Conservation (phyloP, 2,329 filamentous ascomycete species). For the Coleophoma crateriformis region DNA sequence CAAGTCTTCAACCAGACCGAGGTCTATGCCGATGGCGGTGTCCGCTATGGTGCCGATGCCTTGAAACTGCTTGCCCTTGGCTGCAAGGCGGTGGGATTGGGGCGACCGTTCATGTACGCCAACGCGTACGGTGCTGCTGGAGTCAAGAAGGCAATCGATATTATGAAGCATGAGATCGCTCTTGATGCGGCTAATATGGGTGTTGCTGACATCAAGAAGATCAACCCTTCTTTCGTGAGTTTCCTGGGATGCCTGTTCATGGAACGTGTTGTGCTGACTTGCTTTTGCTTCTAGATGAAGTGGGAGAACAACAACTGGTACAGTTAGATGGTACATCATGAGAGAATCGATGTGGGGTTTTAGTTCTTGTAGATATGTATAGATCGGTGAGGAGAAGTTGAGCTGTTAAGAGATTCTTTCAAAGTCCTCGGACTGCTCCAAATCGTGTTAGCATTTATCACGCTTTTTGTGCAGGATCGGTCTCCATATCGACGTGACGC, state of each 20-base stretch:
- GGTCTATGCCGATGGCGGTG: constrained; percentile 54
- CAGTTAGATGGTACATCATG: background rate
- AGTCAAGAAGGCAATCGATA: background rate
- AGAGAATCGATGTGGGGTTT: too few species aligned
- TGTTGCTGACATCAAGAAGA: background rate
- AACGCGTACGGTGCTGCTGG: background rate
- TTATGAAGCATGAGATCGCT: background rate
- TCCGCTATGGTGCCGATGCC: constrained; percentile 50
- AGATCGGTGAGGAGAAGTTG: too few species aligned
- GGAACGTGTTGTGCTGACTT: background rate
- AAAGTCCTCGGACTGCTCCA: too few species aligned
- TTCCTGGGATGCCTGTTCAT: background rate
- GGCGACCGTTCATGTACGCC: constrained; percentile 27
- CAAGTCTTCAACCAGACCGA: constrained; percentile 20
- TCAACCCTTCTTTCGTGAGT: background rate
- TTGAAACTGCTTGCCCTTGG: constrained; percentile 55
- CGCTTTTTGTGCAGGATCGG: too few species aligned
- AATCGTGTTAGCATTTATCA: too few species aligned
- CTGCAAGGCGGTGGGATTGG: constrained; percentile 55
- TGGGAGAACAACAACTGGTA: background rate
- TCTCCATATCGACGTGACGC: too few species aligned
- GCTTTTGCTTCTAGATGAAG: background rate
- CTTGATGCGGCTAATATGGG: background rate
- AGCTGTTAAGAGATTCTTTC: too few species aligned
- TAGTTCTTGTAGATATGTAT: too few species aligned